A percentile compares a stretch with the other conserved stretches of the same genome.
These are phyloP conservation scores for Phytophthora capsici DNA, from an alignment of 352 stramenopile species.

Conservation along the genomic window DNA sequence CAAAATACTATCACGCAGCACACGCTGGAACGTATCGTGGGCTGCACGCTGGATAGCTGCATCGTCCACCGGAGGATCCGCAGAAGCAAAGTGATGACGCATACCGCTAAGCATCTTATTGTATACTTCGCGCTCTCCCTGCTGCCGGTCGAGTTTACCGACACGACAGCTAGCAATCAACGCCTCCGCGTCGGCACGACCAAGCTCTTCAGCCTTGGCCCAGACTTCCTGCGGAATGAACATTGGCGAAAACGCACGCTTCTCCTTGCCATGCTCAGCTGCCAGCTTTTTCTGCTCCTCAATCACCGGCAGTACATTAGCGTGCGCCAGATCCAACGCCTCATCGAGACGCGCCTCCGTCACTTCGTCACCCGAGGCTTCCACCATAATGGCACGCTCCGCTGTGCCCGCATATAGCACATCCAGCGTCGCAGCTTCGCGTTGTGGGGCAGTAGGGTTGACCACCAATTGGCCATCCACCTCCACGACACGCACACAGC, in stretches of 20 bases:
- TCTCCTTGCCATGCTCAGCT: slow-evolving; percentile 63
- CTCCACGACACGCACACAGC: slow-evolving; percentile 88
- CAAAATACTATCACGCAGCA: slow-evolving; percentile 75
- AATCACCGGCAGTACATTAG: slow-evolving; percentile 60
- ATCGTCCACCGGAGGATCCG: slow-evolving; percentile 47
- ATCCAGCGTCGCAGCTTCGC: slow-evolving; percentile 75
- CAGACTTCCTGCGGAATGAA: slow-evolving; percentile 58
- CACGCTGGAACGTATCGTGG: slow-evolving; percentile 80
- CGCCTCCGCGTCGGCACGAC: slow-evolving; percentile 48
- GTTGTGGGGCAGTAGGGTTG: slow-evolving; percentile 89
- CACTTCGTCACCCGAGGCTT: slow-evolving; percentile 83
- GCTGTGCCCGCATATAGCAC: slow-evolving; percentile 87
- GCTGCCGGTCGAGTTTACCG: slow-evolving; percentile 69
- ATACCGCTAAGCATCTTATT: slow-evolving; percentile 72
- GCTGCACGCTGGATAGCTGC: slow-evolving; percentile 63
- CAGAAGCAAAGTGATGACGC: slow-evolving; percentile 50
- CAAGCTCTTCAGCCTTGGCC: slow-evolving; percentile 64
- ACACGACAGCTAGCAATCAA: slow-evolving; percentile 41
- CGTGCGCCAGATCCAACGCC: slow-evolving; percentile 82
- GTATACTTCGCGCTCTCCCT: slow-evolving; percentile 75
- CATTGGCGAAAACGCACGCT: slow-evolving; percentile 66
- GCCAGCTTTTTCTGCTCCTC: slow-evolving; percentile 66
- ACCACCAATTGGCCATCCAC: slow-evolving; percentile 89
- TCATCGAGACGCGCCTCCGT: slow-evolving; percentile 74
- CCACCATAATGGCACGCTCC: slow-evolving; percentile 87